These are phyloP conservation scores for Phytophthora quininea DNA, from an alignment of 352 stramenopile species.

Conservation along the genomic window DNA sequence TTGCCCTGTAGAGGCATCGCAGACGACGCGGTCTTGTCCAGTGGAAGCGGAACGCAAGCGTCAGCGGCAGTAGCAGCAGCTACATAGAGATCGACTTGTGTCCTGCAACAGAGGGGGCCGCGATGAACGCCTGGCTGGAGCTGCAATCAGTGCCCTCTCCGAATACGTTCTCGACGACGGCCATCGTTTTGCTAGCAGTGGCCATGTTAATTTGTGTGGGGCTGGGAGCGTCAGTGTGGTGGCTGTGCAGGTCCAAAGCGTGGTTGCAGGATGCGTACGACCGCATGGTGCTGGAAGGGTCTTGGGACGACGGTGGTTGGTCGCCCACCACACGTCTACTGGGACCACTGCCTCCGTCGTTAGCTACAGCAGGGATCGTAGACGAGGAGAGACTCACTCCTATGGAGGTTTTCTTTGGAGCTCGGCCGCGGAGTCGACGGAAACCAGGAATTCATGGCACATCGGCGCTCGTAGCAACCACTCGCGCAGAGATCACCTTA, in stretches of 20 bases:
- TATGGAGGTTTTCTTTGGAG: conserved; percentile 61
- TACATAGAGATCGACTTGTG: conserved; percentile 57
- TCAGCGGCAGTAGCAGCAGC: conserved; percentile 20
- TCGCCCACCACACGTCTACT: conserved; percentile 45
- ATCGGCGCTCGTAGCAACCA: conserved; percentile 42
- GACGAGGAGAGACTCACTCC: conserved; percentile 48
- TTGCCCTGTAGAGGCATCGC: conserved; percentile 64
- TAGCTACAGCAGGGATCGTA: conserved; percentile 17
- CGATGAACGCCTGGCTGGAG: conserved; percentile 69
- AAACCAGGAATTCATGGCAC: conserved; percentile 32
- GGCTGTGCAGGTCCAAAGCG: conserved; percentile 50
- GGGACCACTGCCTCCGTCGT: conserved; percentile 25
- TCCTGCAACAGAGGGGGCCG: conserved; percentile 29
- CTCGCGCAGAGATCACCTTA: conserved; percentile 52
- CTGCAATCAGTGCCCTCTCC: conserved; percentile 38
- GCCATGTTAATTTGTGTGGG: conserved; percentile 42
- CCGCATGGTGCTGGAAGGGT: conserved; percentile 34
- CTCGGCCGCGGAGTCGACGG: conserved; percentile 39
- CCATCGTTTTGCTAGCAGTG: conserved; percentile 55
- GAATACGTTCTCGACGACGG: conserved; percentile 58
- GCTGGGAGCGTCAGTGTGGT: conserved; percentile 52
- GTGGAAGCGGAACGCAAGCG: conserved; percentile 21
- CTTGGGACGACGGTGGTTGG: conserved; percentile 35
- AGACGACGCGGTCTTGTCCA: conserved; percentile 24
- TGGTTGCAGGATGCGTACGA: conserved; percentile 47